Evolutionary conservation across 163 green algal genomes (phyloP), one percentile per base, ranked within the genome.

Genomic region (Scenedesmus sp.): DNA sequence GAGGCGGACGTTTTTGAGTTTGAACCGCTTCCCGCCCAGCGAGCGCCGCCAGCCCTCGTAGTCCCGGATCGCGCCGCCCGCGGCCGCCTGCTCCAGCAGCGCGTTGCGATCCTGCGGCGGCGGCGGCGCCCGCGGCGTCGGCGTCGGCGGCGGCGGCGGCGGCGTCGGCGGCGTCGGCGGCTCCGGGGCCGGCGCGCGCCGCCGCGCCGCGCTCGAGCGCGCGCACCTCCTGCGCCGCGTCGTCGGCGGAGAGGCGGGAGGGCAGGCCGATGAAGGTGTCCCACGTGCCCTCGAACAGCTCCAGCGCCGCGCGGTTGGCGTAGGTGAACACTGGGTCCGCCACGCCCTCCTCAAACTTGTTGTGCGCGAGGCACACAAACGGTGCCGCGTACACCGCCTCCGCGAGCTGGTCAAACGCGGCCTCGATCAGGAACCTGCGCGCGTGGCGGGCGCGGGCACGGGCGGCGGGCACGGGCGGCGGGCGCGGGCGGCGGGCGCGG

Each of bases 301-400:
- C 15, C 29, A 83, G 47, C 3, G 75, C 75, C 4, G 75, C 75
- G 26, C 44, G 63, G 70, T 89, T 89, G 28, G 74, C 85, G 64
- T 89, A 89, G 0, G 51, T 86, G 69, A 83, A 89, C 45, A 74
- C 29, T 7, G 84, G 81, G 66, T 85, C 84, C 1, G 26, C 31
- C 3, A 84, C 47, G 28, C 58, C 69, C 22, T 75, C 71, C 74
- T 87, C 77, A 72, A 86, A 89, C 15, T 57, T 70, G 78, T 89
- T 83, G 78, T 89, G 82, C 1, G 78, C 78, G 24, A 89, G 29
- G 60, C 82, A 75, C 2, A 60, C 82, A n/a, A 89, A 89, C 22
- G 82, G 82, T 14, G 85, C 85, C 26, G 80, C 81, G 75, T 82
- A 89, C 9, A 86, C 45, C 5, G 80, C 85, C 1, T 72, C 42